Conservation (phyloP, 352 stramenopile species). For the Pythium plurisporium region DNA sequence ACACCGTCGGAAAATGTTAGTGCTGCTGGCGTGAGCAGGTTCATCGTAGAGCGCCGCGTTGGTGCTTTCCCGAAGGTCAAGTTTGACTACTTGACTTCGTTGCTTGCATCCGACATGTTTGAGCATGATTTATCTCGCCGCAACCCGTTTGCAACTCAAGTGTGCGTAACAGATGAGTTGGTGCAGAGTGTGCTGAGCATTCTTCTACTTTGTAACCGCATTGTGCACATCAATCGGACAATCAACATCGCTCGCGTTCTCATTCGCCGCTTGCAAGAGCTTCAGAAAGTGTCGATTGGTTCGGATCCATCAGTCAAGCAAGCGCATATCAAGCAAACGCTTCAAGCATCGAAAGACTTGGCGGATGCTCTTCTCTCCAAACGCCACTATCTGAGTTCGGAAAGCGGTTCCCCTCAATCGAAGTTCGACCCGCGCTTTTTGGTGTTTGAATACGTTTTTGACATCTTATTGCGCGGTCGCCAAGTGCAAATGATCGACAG, state of each 20-base stretch:
- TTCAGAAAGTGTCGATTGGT: not conserved
- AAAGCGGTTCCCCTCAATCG: slow-evolving; percentile 34
- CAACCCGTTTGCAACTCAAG: slow-evolving; percentile 56
- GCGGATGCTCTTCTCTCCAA: slow-evolving; percentile 71
- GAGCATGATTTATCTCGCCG: slow-evolving; percentile 51
- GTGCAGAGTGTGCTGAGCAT: slow-evolving; percentile 52
- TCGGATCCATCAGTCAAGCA: slow-evolving; percentile 5
- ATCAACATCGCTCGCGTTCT: slow-evolving; percentile 45
- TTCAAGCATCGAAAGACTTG: slow-evolving; percentile 80
- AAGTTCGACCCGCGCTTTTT: slow-evolving; percentile 97
- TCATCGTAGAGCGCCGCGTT: slow-evolving; percentile 55
- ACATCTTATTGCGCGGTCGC: slow-evolving; percentile 94
- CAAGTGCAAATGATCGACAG: slow-evolving; percentile 99
- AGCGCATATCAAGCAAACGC: slow-evolving; percentile 49
- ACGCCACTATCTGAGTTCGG: slow-evolving; percentile 51
- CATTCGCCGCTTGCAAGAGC: slow-evolving; percentile 22
- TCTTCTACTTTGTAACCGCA: slow-evolving; percentile 73
- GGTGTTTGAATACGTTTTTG: slow-evolving; percentile 99
- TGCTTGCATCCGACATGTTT: slow-evolving; percentile 58
- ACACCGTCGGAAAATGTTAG: slow-evolving; percentile 20
- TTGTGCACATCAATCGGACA: slow-evolving; percentile 80
- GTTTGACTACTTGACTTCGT: slow-evolving; percentile 77
- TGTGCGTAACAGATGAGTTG: slow-evolving; percentile 15
- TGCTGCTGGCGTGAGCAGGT: slow-evolving; percentile 35
- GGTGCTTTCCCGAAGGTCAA: slow-evolving; percentile 54